phyloP scores from a whole-genome alignment of 768 basidiomycete species.

The Tylopilus sp. region DNA sequence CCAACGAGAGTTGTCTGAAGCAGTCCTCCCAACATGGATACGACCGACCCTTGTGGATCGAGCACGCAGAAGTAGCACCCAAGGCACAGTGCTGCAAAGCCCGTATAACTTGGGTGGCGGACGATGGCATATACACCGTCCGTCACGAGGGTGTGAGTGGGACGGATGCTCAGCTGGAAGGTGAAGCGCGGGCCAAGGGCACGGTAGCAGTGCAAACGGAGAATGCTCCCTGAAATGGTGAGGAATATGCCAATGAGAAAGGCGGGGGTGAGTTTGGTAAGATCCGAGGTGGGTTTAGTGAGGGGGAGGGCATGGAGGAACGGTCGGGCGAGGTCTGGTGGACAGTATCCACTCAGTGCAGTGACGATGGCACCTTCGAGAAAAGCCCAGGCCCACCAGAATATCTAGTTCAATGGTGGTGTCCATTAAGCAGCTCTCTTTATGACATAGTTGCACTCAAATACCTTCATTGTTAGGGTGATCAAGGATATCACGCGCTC shows the following conservation, averaged over 20 bases:
- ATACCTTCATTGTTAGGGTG: neutral
- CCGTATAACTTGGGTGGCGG: conserved; percentile 32
- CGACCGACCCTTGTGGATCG: conserved; percentile 3
- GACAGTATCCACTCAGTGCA: neutral
- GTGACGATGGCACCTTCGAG: conserved; percentile 1
- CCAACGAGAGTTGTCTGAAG: neutral
- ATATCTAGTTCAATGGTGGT: neutral
- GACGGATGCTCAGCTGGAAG: conserved; percentile 21
- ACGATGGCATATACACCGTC: conserved; percentile 23
- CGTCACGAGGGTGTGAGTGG: conserved; percentile 22
- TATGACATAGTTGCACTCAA: neutral
- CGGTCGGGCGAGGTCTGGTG: neutral
- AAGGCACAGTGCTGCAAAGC: neutral
- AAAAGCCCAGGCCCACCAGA: conserved; percentile 3
- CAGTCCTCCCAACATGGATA: neutral
- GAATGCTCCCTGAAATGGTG: conserved; percentile 3
- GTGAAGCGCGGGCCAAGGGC: conserved; percentile 23
- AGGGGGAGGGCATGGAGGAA: neutral
- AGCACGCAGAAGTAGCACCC: conserved; percentile 9
- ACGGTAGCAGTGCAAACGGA: conserved; percentile 17
- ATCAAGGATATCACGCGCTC: neutral
- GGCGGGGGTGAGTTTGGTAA: neutral
- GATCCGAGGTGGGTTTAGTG: neutral
- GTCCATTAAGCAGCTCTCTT: neutral
- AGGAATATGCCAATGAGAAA: conserved; percentile 10